A percentile compares a stretch with the other conserved stretches of the same genome.
Evolutionary conservation across 768 basidiomycete species (phyloP).

Genomic region (Auricularia sp.): DNA sequence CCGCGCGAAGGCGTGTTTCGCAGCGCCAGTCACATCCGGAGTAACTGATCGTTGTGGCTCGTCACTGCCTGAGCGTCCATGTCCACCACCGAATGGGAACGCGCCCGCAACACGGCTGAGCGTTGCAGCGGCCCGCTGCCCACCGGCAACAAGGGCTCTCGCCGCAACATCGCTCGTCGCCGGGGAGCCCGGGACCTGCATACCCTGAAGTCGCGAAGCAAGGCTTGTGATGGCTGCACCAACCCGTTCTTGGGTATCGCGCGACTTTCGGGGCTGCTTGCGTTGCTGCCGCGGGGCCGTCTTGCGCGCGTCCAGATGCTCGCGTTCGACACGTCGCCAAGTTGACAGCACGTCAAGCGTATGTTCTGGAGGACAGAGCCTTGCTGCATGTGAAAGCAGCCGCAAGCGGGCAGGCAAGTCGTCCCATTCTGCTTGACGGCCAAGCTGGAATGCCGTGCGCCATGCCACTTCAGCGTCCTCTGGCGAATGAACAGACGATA

Average conservation of each 20-base stretch:
- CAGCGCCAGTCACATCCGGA: slow-evolving; percentile 62
- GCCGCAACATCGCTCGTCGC: slow-evolving; percentile 6
- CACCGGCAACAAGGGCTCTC: slow-evolving; percentile 13
- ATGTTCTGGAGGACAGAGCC: slow-evolving; percentile 75
- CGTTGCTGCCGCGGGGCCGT: slow-evolving; percentile 2
- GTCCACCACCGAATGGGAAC: slow-evolving; percentile 54
- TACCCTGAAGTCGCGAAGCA: slow-evolving; percentile 5
- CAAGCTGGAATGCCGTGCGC: slow-evolving; percentile 83
- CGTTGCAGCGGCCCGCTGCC: slow-evolving; percentile 51
- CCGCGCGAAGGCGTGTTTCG: slow-evolving; percentile 68
- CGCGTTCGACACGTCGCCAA: slow-evolving; percentile 69
- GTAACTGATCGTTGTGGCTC: slow-evolving; percentile 29
- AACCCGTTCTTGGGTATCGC: slow-evolving; percentile 21
- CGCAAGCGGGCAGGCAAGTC: slow-evolving; percentile 57
- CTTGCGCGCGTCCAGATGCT: slow-evolving; percentile 42
- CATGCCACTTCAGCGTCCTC: slow-evolving; percentile 75
- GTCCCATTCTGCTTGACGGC: slow-evolving; percentile 65
- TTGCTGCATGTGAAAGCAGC: slow-evolving; percentile 70
- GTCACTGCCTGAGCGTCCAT: slow-evolving; percentile 19
- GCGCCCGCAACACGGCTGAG: slow-evolving; percentile 67
- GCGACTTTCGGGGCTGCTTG: slow-evolving; percentile 1
- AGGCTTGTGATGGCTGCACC: slow-evolving; percentile 6
- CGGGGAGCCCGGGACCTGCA: slow-evolving; percentile 11
- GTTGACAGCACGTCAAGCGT: slow-evolving; percentile 65
- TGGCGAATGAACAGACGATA: slow-evolving; percentile 36